Conservation (phyloP, 2,329 filamentous ascomycete species). For the Emericellopsis atlantica region DNA sequence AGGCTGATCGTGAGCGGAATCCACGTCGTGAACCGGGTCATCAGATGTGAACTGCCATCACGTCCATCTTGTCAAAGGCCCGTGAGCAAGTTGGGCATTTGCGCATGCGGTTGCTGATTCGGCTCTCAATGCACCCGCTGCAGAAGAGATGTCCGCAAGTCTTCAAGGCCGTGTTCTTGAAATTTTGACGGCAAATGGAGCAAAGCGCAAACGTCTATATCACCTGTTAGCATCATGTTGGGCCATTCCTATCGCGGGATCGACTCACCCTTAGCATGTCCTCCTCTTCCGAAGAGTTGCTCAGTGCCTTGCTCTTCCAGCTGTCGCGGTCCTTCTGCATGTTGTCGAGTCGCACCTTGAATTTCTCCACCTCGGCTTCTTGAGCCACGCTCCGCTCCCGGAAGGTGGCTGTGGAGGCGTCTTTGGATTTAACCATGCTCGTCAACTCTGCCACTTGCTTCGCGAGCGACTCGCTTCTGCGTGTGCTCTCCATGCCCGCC, state of each 20-base stretch:
- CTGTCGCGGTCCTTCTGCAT: conserved; percentile 71
- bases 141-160: conserved; percentile 95
- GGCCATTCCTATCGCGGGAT: too few species aligned
- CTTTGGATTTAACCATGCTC: conserved; percentile 62
- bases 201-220: conserved; percentile 45
- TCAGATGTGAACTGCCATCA: conserved; percentile 54
- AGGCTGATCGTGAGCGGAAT: too few species aligned
- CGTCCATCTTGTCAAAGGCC: conserved; percentile 82
- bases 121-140: conserved; percentile 77
- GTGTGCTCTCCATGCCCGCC: conserved; percentile 54
- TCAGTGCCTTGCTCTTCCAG: conserved; percentile 73
- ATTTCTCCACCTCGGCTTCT: conserved; percentile 67
- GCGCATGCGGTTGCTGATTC: conserved; percentile 77
- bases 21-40: background rate
- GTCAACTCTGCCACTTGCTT: conserved; percentile 69
- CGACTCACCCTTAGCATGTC: conserved; percentile 72
- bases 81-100: conserved; percentile 93
- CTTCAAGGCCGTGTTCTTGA: conserved; percentile 89
- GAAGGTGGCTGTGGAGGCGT: conserved; percentile 40
- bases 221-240: conserved; percentile 9
- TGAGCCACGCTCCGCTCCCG: conserved; percentile 47
- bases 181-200: conserved; percentile 81
- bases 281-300: conserved; percentile 71
- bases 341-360: conserved; percentile 66
- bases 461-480: conserved; percentile 59